Base-by-base conservation (phyloP, 2,329 filamentous ascomycete species). In the Alternaria triticimaculans region DNA sequence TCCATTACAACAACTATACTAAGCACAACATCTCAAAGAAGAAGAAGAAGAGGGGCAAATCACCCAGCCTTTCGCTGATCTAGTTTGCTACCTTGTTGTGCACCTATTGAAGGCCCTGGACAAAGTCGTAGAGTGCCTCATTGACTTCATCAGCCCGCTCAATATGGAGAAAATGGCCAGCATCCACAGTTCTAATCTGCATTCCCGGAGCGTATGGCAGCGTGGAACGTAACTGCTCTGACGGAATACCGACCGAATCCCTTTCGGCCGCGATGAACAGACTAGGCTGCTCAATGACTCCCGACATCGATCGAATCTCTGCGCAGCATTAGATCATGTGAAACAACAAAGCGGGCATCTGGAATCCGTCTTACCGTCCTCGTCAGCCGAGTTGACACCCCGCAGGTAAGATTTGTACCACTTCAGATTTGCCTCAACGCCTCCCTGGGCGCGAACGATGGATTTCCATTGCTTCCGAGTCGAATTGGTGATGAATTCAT, bases 1-100 rank as follows among this genome's bases (percentile, higher is more conserved):
- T 10, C 15, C 33, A n/a, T 41, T 5, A 18, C 9, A 10, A 41
- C 33, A 41, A 41, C 0, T 0, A 10, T 18, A 0, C 0, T 18
- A 0, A 18, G 8, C 18, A 41, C 33, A 41, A n/a, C 15, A 41
- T 41, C 15, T 41, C 15, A 6, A 41, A 41, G 2, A 41, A 6
- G 15, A 41, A 6, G 33, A 18, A 18, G 5, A 41, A 10, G 33
- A 10, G 15, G 15, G 3, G 33, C 2, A n/a, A 41, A n/a, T 18
- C 33, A 41, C 15, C 15, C 33, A 41, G 33, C 33, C 15, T 41
- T 41, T 0, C 15, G 15, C 33, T 0, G 2, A 18, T 41, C 33
- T 8, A 0, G 9, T 18, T 18, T 41, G 37, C 37, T 11, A 18
- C n/a, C 37, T 41, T 6, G 2, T 5, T 6, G 11, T 41, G 0